phyloP scores from a whole-genome alignment of 2,329 filamentous ascomycete species.

The Penicillium brevicompactum region DNA sequence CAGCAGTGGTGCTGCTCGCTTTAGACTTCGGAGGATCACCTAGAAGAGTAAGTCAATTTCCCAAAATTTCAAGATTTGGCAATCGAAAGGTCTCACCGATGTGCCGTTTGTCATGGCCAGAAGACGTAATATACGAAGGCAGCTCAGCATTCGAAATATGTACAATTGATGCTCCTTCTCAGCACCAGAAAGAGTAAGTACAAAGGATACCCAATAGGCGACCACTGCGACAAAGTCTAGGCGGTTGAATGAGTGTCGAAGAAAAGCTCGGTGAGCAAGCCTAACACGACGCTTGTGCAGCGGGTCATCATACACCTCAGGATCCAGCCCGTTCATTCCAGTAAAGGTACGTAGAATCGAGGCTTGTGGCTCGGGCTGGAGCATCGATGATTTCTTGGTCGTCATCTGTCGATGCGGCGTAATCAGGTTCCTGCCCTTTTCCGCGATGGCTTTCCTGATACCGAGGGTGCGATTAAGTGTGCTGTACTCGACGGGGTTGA shows the following conservation, averaged over 20 bases:
- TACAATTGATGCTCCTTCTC: slow-evolving; percentile 75
- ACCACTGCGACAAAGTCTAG: slow-evolving; percentile 92
- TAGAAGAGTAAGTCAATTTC: slow-evolving; percentile 38
- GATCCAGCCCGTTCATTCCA: slow-evolving; percentile 65
- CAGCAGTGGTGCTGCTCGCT: slow-evolving; percentile 88
- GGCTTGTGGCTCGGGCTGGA: slow-evolving; percentile 38
- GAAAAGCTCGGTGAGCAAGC: slow-evolving; percentile 85
- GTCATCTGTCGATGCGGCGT: slow-evolving; percentile 76
- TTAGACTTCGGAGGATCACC: slow-evolving; percentile 92
- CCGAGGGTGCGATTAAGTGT: slow-evolving; percentile 80
- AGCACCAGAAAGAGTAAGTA: slow-evolving; percentile 68
- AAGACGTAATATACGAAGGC: slow-evolving; percentile 87
- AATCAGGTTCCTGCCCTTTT: slow-evolving; percentile 78
- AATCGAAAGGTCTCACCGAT: slow-evolving; percentile 61
- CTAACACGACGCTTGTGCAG: slow-evolving; percentile 80
- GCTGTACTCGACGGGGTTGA: slow-evolving; percentile 90
- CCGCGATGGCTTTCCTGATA: slow-evolving; percentile 70
- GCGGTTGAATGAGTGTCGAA: slow-evolving; percentile 93
- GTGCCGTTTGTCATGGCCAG: slow-evolving; percentile 91
- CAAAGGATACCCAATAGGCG: slow-evolving; percentile 92
- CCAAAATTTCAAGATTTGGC: neutral
- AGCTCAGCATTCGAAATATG: slow-evolving; percentile 95
- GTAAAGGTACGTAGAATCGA: slow-evolving; percentile 79
- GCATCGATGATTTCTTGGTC: slow-evolving; percentile 53
- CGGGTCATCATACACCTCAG: slow-evolving; percentile 61